Conservation (phyloP, 1,284 basidiomycete species). For the Trametes sp. region DNA sequence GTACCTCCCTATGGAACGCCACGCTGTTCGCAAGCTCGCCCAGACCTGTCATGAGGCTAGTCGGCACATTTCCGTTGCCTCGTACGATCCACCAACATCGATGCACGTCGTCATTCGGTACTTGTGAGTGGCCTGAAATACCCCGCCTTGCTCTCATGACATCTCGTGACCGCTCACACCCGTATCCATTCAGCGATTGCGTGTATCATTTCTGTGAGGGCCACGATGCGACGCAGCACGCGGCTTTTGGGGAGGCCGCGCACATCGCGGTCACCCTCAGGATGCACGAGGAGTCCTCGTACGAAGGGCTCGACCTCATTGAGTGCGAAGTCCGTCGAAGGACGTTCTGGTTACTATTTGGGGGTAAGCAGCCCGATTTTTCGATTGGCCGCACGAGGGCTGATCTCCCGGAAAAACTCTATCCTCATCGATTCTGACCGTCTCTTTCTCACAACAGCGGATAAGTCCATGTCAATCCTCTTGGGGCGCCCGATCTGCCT, state of each 20-base stretch:
- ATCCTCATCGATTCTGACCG: constrained; percentile 29
- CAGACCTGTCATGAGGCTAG: constrained; percentile 83
- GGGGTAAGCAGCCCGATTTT: constrained; percentile 56
- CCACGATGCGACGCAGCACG: constrained; percentile 86
- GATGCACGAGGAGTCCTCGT: constrained; percentile 84
- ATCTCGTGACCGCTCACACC: constrained; percentile 20
- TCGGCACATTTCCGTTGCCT: constrained; percentile 76
- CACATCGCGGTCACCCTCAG: constrained; percentile 83
- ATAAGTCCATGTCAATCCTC: constrained; percentile 88
- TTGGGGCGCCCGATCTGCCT: constrained; percentile 82
- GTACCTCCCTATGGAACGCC: constrained; percentile 82
- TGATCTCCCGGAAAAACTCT: constrained; percentile 29
- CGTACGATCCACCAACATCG: constrained; percentile 83
- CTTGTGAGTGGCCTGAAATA: constrained; percentile 62
- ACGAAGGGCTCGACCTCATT: constrained; percentile 82
- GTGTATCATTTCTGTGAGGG: constrained; percentile 88
- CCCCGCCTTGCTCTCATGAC: constrained; percentile 6
- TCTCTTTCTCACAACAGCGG: constrained; percentile 55
- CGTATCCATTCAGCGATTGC: constrained; percentile 62
- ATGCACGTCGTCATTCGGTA: constrained; percentile 85
- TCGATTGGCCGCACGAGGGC: constrained; percentile 14
- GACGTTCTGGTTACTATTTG: constrained; percentile 87
- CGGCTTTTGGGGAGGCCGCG: constrained; percentile 82
- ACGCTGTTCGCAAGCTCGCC: constrained; percentile 78
- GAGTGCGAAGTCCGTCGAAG: constrained; percentile 85